Evolutionary conservation across 768 basidiomycete species (phyloP).

Genomic region (Postia placenta): DNA sequence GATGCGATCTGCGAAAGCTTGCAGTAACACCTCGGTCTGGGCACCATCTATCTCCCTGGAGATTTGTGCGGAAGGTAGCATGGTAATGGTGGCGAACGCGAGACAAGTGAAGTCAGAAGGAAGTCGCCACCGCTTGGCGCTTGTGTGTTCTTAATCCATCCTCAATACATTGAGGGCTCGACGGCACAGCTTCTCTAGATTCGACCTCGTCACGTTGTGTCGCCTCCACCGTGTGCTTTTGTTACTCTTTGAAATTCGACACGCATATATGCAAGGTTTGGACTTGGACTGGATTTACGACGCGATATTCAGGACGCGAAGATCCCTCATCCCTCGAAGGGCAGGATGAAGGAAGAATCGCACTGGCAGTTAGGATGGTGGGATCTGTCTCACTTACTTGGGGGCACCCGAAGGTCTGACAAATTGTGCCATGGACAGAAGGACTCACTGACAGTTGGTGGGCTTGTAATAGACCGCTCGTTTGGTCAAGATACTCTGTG

Average conservation of each 20-base stretch:
- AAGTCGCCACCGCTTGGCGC: no score
- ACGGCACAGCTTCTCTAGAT: no score
- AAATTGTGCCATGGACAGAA: not conserved
- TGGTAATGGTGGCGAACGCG: no score
- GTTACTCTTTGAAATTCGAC: no score
- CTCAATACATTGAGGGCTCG: no score
- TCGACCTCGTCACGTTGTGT: no score
- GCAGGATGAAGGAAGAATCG: conserved; percentile 44
- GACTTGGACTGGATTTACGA: no score
- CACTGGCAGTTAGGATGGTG: conserved; percentile 69
- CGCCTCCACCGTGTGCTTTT: no score
- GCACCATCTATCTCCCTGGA: conserved; percentile 48
- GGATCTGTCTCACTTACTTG: conserved; percentile 60
- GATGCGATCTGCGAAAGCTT: conserved; percentile 72
- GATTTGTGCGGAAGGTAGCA: conserved; percentile 36
- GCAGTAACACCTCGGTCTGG: conserved; percentile 70
- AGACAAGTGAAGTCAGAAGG: no score
- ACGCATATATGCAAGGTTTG: no score
- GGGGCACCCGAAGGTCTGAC: conserved; percentile 47
- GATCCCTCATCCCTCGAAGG: conserved; percentile 39
- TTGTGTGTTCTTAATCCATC: no score
- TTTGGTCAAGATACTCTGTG: conserved; percentile 64
- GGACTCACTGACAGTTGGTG: not conserved
- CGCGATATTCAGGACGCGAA: conserved; percentile 16
- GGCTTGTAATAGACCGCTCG: conserved; percentile 48